Evolutionary conservation across 1,139 yeast genomes (phyloP).

Genomic region (Pichia inconspicua): DNA sequence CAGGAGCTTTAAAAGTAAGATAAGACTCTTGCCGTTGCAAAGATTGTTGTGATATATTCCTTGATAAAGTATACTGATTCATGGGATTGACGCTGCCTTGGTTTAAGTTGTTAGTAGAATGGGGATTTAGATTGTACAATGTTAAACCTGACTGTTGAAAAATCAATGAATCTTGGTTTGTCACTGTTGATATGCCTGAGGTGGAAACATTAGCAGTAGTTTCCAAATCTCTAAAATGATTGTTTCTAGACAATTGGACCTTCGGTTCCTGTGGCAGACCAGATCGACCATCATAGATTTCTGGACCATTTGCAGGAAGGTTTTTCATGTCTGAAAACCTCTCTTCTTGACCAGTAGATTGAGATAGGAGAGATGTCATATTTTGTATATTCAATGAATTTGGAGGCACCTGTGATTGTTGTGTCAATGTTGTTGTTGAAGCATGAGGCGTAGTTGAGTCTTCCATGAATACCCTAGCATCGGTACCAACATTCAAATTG

Average conservation of each 20-base stretch:
- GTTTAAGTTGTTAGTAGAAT: constrained; percentile 6
- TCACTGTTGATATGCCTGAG: constrained; percentile 2
- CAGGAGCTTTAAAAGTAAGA: constrained; percentile 12
- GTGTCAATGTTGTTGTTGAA: background rate
- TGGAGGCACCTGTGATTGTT: background rate
- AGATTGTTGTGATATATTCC: constrained; percentile 12
- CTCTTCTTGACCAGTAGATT: constrained; percentile 42
- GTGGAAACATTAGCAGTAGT: constrained; percentile 1
- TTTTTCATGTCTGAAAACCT: constrained; percentile 18
- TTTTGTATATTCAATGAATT: constrained; percentile 12
- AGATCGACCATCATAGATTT: too few relatives aligned
- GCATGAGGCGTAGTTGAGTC: background rate
- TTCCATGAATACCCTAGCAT: background rate
- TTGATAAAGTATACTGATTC: constrained; percentile 1
- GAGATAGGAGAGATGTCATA: constrained; percentile 31
- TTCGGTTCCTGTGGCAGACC: background rate
- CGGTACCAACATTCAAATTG: background rate
- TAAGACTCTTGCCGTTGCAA: constrained; percentile 19
- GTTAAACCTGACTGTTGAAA: constrained; percentile 22
- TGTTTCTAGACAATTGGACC: background rate
- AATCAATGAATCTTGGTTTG: constrained; percentile 16
- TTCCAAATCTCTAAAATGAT: background rate
- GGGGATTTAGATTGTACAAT: constrained; percentile 9
- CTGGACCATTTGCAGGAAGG: background rate
- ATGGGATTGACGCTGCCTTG: background rate